phyloP scores from a whole-genome alignment of 768 basidiomycete genomes.

The Tricholoma matsutake region DNA sequence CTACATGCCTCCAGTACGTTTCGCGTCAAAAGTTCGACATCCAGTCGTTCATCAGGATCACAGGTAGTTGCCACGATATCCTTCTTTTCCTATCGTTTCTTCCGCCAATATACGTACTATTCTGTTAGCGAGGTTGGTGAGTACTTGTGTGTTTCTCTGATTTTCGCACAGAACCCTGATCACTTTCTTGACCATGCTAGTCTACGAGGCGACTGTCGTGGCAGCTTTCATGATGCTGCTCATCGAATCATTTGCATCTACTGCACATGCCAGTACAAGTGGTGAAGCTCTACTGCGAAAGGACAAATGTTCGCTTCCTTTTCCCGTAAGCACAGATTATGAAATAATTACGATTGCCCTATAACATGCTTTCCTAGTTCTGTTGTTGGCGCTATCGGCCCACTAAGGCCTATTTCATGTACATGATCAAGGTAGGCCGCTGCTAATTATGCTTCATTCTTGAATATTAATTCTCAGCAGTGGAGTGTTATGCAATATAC shows the following conservation, averaged over 20 bases:
- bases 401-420: constrained; percentile 87
- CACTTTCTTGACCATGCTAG: background rate
- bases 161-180: no score
- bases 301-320: background rate
- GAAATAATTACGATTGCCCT: background rate
- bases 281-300: background rate
- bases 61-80: background rate
- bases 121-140: background rate
- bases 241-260: background rate
- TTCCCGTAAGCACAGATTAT: background rate
- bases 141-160: background rate
- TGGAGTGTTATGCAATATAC: constrained; percentile 89
- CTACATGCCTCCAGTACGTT: background rate
- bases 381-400: constrained; percentile 79
- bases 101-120: background rate
- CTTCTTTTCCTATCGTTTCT: background rate
- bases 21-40: background rate
- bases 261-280: background rate
- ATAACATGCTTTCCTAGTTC: constrained; percentile 41
- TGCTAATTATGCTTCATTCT: background rate
- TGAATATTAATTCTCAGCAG: constrained; percentile 28
- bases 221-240: background rate
- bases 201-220: background rate
- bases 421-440: constrained; percentile 65
- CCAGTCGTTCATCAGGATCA: background rate